Evolutionary conservation across 768 basidiomycete species (phyloP), one percentile per base, ranked within the genome.

Genomic region (Astraeus odoratus): DNA sequence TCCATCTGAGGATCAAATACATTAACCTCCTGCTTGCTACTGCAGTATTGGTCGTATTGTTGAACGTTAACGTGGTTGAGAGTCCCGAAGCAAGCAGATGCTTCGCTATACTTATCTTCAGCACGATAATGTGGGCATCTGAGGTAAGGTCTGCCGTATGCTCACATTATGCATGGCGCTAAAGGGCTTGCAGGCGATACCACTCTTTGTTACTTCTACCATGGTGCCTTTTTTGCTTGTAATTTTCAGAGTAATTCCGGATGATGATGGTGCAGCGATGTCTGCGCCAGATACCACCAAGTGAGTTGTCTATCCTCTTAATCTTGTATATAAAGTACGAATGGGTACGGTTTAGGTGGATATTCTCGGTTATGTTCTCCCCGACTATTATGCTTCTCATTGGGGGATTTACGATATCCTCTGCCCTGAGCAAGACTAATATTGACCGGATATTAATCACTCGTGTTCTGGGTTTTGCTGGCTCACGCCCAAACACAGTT

Each of bases 371-470:
- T 39, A 98, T 98, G 92, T 97, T 99, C 67, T 88, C 88, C 0
- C 90, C 93, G 0, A 99, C 94, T 0, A 96, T 99, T 65, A 95
- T 97, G 90, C 86, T 99, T 27, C 82, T 98, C 40, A 90, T 95
- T 52, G 93, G 93, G 8, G 95, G 96, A 24, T 95, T 98, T 73
- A 98, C 95, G 8, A 95, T 98, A 51, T 92, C 96, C 0, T 92
- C 94, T 8, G 96, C 94, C 0, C 69, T 99, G 19, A 88, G 86
- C 68, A 98, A 97, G 70, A 94, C 94, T 5, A 86, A 86, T 51
- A 91, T 98, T 49, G 96, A 98, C 67, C 78, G 84, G 19, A 78
- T 97, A 46, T 63, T 97, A 39, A 93, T 98, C 50, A 94, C 93
- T 3, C 78, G 87, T 23, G 81, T 98, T 33, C 76, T 99, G 42